Base-by-base conservation (phyloP, 2,329 filamentous ascomycete species). In the Aspergillus ustus region DNA sequence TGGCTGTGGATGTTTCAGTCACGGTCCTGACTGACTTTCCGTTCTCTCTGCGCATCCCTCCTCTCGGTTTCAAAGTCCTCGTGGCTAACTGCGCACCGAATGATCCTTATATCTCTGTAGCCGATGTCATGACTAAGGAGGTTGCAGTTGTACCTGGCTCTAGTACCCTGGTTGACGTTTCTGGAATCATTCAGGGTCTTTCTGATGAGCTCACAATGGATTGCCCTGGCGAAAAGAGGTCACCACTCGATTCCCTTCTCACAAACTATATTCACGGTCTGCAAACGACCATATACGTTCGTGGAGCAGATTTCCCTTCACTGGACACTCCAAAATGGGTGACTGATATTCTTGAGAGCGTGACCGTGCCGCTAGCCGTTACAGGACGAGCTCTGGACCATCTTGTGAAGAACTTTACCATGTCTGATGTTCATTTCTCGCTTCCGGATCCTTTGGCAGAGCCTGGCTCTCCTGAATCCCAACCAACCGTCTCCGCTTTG, bases 321-420 rank as follows among this genome's bases (percentile, higher is more conserved):
- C 81, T 85, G 1, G 82, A 88, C 37, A 91, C 92, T 0, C 95
- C 95, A 0, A 81, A 83, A 50, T 99, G 95, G 95, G 85, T 97
- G 52, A 85, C 86, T 15, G 87, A 93, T 55, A 83, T 99, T 22
- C 81, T 98, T 43, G 88, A 89, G 50, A 92, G 91, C 67, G 86
- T 98, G 56, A 93, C 89, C 0, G 83, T 98, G 0, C 93, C 93
- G 3, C 81, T 98, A 7, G 90, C 92, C 6, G 91, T 98, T 64
- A 91, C 92, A 0, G 92, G 92, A 5, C 87, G 89, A 61, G 89
- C 89, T 0, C 89, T 97, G 69, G 92, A 93, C 66, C 88, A 91
- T 66, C 80, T 97, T 17, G 90, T 99, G 73, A 90, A 89, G 68
- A 94, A 95, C 68, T 97, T 98, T 73, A 91, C 92, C 22, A 81